Conservation (phyloP, 1,284 basidiomycete species). For the Inonotus hispidus region DNA sequence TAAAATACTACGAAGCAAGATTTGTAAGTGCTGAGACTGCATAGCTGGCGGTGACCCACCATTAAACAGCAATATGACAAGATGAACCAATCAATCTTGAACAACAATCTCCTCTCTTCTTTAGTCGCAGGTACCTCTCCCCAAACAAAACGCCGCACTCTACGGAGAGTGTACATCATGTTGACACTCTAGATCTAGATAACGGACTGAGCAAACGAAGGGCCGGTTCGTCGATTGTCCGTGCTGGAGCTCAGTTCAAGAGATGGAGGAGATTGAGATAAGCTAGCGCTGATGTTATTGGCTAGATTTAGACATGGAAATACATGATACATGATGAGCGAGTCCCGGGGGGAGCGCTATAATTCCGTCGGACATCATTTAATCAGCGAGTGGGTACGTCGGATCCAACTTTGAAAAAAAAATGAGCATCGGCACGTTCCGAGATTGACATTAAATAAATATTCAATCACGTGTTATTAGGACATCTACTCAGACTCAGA, state of each 20-base stretch:
- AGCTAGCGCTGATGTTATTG: not conserved
- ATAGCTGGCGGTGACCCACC: constrained; percentile 33
- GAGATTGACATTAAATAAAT: not conserved
- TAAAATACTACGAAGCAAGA: constrained; percentile 45
- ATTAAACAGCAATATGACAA: constrained; percentile 65
- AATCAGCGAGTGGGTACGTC: not conserved
- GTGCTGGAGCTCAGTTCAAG: not conserved
- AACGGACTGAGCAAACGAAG: not conserved
- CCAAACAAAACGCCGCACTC: constrained; percentile 26
- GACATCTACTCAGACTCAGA: not conserved
- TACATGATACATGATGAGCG: not conserved
- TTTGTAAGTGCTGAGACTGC: not conserved
- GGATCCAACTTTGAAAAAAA: not conserved
- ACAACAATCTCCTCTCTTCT: constrained; percentile 42
- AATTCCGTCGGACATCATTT: not conserved
- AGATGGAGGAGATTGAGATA: not conserved
- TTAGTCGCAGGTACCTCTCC: constrained; percentile 32
- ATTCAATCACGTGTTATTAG: not conserved
- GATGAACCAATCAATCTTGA: constrained; percentile 63
- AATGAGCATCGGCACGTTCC: not conserved
- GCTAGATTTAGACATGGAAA: not conserved
- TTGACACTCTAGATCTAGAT: not conserved
- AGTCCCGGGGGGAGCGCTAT: too few species aligned
- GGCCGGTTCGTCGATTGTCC: too few species aligned
- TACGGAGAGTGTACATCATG: constrained; percentile 2